These are phyloP conservation scores for Mariannaea sp. DNA, from an alignment of 2,329 filamentous ascomycete genomes.

Conservation along the genomic window DNA sequence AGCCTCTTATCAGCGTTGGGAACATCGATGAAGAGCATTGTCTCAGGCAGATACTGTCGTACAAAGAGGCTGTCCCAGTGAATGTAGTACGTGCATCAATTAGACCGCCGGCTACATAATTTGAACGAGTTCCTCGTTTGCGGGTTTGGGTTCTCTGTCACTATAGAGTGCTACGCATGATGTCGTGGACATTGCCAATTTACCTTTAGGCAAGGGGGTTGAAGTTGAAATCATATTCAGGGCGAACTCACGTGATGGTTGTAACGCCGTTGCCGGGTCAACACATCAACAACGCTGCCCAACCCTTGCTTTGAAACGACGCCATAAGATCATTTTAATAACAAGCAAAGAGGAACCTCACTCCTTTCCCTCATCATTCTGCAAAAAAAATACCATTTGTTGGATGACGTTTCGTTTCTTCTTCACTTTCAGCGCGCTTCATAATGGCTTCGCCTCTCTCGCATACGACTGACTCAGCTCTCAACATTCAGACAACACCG, in stretches of 20 bases:
- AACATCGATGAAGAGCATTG: too few species aligned
- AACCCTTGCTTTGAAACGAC: constrained; percentile 20
- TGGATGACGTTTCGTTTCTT: constrained; percentile 14
- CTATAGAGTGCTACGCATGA: not conserved
- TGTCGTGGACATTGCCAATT: not conserved
- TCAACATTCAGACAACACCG: constrained; percentile 36
- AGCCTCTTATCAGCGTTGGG: too few species aligned
- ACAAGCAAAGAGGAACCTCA: constrained; percentile 17
- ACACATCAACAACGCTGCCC: constrained; percentile 26
- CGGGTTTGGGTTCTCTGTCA: not conserved
- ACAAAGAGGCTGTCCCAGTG: constrained; percentile 3
- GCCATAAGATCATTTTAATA: constrained; percentile 22
- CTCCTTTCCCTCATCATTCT: constrained; percentile 14
- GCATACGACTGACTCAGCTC: constrained; percentile 31
- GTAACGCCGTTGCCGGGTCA: constrained; percentile 25
- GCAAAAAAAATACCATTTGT: constrained; percentile 10
- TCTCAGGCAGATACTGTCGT: too few species aligned
- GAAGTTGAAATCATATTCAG: not conserved
- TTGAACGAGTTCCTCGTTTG: not conserved
- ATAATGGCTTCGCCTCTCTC: constrained; percentile 38
- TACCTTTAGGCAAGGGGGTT: not conserved
- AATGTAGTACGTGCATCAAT: not conserved
- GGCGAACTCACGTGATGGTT: constrained; percentile 20
- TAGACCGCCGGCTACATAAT: not conserved
- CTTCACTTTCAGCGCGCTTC: constrained; percentile 28